Conservation (phyloP, 805 yeast species). For the Monosporozyma aerobia region DNA sequence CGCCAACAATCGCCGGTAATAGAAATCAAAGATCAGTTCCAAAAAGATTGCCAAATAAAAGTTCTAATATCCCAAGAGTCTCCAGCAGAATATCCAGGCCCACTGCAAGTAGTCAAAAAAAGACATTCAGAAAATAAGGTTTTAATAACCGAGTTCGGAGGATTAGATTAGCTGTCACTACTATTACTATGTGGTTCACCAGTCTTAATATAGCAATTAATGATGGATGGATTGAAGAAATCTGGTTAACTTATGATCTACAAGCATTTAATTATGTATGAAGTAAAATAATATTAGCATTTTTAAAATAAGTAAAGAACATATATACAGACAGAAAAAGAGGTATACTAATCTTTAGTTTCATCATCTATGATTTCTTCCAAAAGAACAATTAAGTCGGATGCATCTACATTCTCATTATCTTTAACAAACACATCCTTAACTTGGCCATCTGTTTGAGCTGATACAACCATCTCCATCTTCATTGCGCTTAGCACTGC, state of each 20-base stretch:
- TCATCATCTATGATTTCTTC: slow-evolving; percentile 16
- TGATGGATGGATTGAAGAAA: too few relatives aligned
- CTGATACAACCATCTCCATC: slow-evolving; percentile 98
- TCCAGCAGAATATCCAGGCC: slow-evolving; percentile 18
- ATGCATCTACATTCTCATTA: slow-evolving; percentile 93
- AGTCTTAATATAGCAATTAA: too few relatives aligned
- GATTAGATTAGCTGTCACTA: background rate
- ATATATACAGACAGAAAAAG: background rate
- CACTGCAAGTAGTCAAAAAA: slow-evolving; percentile 20
- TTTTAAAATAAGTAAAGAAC: background rate
- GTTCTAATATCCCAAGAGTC: slow-evolving; percentile 18
- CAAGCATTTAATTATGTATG: background rate
- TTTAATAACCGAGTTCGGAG: background rate
- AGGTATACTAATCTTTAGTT: background rate
- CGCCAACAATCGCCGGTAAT: background rate
- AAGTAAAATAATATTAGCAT: background rate
- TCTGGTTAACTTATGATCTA: background rate
- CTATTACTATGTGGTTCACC: too few relatives aligned
- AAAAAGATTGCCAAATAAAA: background rate
- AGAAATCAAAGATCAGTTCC: background rate
- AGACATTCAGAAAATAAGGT: slow-evolving; percentile 14
- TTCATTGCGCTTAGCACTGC: slow-evolving; percentile 96
- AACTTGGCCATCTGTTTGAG: slow-evolving; percentile 81
- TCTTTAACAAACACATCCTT: slow-evolving; percentile 70
- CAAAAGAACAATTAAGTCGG: slow-evolving; percentile 69